phyloP scores from a whole-genome alignment of 1,139 yeast species.

The Zygosaccharomyces pseudobailii region DNA sequence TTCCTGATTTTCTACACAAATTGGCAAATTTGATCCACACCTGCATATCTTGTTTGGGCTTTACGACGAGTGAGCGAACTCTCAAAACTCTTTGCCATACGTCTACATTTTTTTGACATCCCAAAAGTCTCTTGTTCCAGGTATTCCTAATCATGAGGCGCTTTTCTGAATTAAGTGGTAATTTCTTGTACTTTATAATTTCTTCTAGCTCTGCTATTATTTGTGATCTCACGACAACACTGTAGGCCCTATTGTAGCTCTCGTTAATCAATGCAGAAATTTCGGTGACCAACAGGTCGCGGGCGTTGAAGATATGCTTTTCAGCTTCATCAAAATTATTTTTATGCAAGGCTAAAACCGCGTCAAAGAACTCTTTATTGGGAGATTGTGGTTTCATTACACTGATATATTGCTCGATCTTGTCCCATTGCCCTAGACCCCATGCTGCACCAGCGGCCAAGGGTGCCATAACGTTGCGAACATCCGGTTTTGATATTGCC shows the following conservation, averaged over 20 bases:
- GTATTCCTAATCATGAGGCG: constrained; percentile 78
- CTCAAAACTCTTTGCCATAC: constrained; percentile 96
- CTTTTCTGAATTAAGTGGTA: constrained; percentile 78
- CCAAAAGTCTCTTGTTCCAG: constrained; percentile 88
- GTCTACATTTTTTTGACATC: constrained; percentile 95
- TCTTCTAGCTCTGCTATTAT: constrained; percentile 97
- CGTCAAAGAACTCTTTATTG: constrained; percentile 90
- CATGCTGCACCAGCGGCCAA: constrained; percentile 98
- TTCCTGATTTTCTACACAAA: constrained; percentile 87
- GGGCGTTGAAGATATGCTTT: constrained; percentile 71
- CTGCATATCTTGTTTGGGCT: constrained; percentile 95
- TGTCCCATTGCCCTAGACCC: constrained; percentile 98
- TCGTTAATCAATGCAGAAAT: constrained; percentile 93
- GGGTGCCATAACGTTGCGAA: constrained; percentile 86
- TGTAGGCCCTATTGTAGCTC: constrained; percentile 94
- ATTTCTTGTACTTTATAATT: constrained; percentile 78
- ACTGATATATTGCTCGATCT: constrained; percentile 84
- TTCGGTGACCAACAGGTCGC: constrained; percentile 88
- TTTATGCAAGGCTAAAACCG: constrained; percentile 79
- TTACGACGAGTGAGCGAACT: constrained; percentile 87
- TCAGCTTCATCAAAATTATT: constrained; percentile 82
- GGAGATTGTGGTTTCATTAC: constrained; percentile 93
- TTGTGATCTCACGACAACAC: constrained; percentile 93
- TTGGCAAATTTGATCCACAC: constrained; percentile 99
- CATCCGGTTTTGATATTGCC: constrained; percentile 67